Conservation (phyloP, 1,284 basidiomycete species). For the Rhodotorula glutinis region DNA sequence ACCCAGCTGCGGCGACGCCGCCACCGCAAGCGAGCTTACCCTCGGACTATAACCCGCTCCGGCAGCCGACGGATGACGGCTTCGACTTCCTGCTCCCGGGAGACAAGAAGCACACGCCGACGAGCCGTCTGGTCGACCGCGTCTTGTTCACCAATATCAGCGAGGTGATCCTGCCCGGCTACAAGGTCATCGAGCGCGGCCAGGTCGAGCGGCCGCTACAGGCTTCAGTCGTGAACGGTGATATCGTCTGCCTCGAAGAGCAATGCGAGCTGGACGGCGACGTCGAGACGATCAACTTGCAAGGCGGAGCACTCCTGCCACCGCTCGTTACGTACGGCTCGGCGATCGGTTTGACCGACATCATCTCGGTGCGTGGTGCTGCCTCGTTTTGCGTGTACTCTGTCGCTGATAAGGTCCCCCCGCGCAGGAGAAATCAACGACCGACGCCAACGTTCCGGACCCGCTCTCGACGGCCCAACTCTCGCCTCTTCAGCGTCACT, state of each 20-base stretch:
- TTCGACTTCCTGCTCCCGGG: slow-evolving; percentile 7
- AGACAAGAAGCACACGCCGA: slow-evolving; percentile 4
- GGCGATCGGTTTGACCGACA: slow-evolving; percentile 51
- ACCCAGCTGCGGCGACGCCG: background rate
- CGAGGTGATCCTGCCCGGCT: slow-evolving; percentile 32
- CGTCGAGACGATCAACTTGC: slow-evolving; percentile 48
- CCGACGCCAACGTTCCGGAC: slow-evolving; percentile 18
- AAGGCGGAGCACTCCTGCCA: slow-evolving; percentile 50
- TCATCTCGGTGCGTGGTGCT: slow-evolving; percentile 40
- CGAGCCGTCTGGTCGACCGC: slow-evolving; percentile 30
- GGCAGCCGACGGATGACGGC: slow-evolving; percentile 25
- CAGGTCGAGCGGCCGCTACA: background rate
- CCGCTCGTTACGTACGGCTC: slow-evolving; percentile 51
- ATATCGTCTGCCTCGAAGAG: slow-evolving; percentile 45
- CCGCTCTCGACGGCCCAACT: slow-evolving; percentile 14
- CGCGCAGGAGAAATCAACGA: slow-evolving; percentile 19
- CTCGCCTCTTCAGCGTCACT: slow-evolving; percentile 10
- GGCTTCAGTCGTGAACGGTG: background rate
- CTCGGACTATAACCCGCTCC: slow-evolving; percentile 1
- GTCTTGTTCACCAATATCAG: slow-evolving; percentile 50
- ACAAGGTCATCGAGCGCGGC: background rate
- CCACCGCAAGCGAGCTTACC: slow-evolving; percentile 44
- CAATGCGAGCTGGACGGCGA: slow-evolving; percentile 27
- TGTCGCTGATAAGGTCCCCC: too few species aligned
- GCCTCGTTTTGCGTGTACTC: too few species aligned